These are phyloP conservation scores for Phyllosticta citrichinensis DNA, from an alignment of 2,329 filamentous ascomycete species.

Conservation along the genomic window DNA sequence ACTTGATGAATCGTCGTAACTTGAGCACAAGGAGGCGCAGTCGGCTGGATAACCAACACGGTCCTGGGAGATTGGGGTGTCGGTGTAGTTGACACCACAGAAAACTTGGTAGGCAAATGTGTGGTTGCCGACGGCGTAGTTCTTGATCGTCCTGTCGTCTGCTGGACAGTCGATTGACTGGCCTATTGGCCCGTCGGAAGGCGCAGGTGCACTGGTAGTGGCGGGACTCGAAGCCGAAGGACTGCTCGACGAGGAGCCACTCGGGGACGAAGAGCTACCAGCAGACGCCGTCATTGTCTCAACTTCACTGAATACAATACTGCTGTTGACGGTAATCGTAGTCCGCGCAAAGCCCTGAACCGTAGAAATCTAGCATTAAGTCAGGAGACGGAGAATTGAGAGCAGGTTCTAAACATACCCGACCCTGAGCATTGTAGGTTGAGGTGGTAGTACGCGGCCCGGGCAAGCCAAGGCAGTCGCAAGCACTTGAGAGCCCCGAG, in stretches of 20 bases:
- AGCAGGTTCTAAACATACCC: conserved; percentile 14
- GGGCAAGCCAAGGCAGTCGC: conserved; percentile 22
- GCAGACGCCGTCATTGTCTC: conserved; percentile 13
- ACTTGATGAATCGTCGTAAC: not conserved
- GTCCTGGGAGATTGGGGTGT: not conserved
- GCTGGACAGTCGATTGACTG: conserved; percentile 2
- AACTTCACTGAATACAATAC: conserved; percentile 13
- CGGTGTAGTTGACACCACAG: conserved; percentile 5
- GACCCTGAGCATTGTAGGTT: conserved; percentile 17
- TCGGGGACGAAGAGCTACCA: not conserved
- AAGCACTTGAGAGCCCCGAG: conserved; percentile 20
- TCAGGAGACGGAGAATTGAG: not conserved
- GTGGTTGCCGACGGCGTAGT: conserved; percentile 2
- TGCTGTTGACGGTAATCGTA: conserved; percentile 12
- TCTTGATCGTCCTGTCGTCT: not conserved
- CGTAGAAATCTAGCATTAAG: not conserved
- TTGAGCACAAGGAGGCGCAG: conserved; percentile 6
- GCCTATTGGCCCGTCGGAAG: not conserved
- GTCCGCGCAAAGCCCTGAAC: conserved; percentile 6
- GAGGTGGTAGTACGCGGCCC: conserved; percentile 19
- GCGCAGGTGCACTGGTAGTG: not conserved
- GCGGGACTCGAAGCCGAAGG: not conserved
- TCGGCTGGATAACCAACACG: not conserved
- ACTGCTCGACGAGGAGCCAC: not conserved
- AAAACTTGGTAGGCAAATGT: conserved; percentile 4